Evolutionary conservation across 1,139 yeast species (phyloP).

Genomic region (Geotrichum fermentans): DNA sequence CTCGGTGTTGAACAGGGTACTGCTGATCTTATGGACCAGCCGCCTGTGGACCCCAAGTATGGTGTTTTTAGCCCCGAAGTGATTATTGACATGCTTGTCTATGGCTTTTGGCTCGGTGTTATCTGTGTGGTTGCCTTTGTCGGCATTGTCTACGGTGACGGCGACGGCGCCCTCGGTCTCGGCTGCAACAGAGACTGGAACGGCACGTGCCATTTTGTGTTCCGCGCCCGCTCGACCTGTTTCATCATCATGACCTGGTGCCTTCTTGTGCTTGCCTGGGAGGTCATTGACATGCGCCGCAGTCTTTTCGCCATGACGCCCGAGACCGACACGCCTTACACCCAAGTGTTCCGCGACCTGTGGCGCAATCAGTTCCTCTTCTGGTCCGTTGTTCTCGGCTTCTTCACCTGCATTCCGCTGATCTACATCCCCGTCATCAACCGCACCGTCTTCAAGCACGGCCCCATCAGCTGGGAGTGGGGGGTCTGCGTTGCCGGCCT

Average conservation of each 20-base stretch:
- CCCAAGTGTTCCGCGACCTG: slow-evolving; percentile 56
- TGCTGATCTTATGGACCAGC: slow-evolving; percentile 60
- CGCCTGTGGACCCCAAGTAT: slow-evolving; percentile 55
- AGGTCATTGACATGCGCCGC: slow-evolving; percentile 70
- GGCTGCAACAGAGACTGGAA: slow-evolving; percentile 54
- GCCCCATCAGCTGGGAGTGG: slow-evolving; percentile 77
- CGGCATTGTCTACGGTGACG: slow-evolving; percentile 55
- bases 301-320: slow-evolving; percentile 76
- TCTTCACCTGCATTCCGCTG: slow-evolving; percentile 71
- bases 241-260: slow-evolving; percentile 91
- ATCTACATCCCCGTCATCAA: slow-evolving; percentile 86
- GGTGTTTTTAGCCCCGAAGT: slow-evolving; percentile 68
- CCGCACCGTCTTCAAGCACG: slow-evolving; percentile 68
- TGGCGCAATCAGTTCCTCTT: slow-evolving; percentile 76
- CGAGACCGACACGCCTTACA: slow-evolving; percentile 56
- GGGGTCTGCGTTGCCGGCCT: slow-evolving; percentile 68
- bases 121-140: slow-evolving; percentile 67
- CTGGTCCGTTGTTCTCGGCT: slow-evolving; percentile 77
- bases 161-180: slow-evolving; percentile 62
- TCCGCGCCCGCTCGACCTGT: slow-evolving; percentile 73
- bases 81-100: slow-evolving; percentile 65
- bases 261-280: slow-evolving; percentile 84
- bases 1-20: slow-evolving; percentile 66
- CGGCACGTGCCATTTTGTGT: slow-evolving; percentile 57
- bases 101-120: slow-evolving; percentile 70